These are phyloP conservation scores for Triticum monococcum DNA, from an alignment of 176 grass and related monocot genomes.

Conservation along the genomic window DNA sequence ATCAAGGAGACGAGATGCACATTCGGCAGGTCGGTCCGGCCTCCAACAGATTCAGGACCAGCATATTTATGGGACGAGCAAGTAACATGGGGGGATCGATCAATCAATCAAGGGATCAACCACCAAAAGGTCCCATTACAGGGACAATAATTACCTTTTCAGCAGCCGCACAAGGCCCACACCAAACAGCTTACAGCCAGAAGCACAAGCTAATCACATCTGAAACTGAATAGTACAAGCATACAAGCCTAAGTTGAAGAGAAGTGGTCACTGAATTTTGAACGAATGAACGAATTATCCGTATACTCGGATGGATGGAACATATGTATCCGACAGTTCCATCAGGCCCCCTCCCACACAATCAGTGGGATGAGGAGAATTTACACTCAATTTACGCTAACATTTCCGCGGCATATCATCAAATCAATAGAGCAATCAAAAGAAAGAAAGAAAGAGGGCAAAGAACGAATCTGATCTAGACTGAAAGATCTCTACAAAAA, in stretches of 20 bases:
- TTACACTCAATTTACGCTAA: slow-evolving; percentile 37
- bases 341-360: slow-evolving; percentile 28
- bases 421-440: slow-evolving; percentile 30
- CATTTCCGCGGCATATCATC: slow-evolving; percentile 15
- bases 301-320: not conserved
- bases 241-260: not conserved
- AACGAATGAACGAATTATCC: slow-evolving; percentile 42
- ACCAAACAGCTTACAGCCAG: not conserved
- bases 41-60: slow-evolving; percentile 27
- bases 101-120: slow-evolving; percentile 34
- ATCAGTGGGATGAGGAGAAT: slow-evolving; percentile 29
- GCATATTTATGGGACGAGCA: slow-evolving; percentile 20
- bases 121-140: slow-evolving; percentile 39
- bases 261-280: not conserved
- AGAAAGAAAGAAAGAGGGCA: not conserved
- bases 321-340: slow-evolving; percentile 21
- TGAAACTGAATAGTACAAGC: not conserved
- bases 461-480: slow-evolving; percentile 52
- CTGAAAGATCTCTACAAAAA: slow-evolving; percentile 49
- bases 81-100: slow-evolving; percentile 30
- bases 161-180: not conserved
- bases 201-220: not conserved
- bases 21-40: not conserved
- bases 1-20: not conserved
- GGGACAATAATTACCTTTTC: slow-evolving; percentile 18